Percentiles rank a stretch among this genome's conserved stretches.
Evolutionary conservation across 495 filamentous ascomycete genomes (phyloP).

Genomic region (Penicillium waksmanii): DNA sequence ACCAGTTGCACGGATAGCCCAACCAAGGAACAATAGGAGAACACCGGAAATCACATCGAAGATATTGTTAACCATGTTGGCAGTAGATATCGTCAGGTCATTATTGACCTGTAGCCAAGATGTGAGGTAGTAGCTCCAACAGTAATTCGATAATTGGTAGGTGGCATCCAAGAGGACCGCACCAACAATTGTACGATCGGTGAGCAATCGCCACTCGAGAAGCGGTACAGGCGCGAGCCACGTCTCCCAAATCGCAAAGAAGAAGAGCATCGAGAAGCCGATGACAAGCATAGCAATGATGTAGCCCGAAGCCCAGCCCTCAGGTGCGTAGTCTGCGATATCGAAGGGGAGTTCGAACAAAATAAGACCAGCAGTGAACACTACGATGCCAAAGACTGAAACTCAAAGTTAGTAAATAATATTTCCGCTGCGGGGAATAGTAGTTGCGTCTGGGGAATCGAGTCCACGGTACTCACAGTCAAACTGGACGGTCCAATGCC

Average conservation of each 20-base stretch:
- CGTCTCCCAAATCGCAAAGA: constrained; percentile 58
- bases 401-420: neutral
- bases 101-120: constrained; percentile 73
- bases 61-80: constrained; percentile 54
- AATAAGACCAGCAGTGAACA: constrained; percentile 57
- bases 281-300: constrained; percentile 58
- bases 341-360: constrained; percentile 61
- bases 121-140: constrained; percentile 51
- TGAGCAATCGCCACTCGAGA: constrained; percentile 52
- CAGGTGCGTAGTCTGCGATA: constrained; percentile 43
- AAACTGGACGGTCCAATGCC: constrained; percentile 26
- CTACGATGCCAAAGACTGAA: constrained; percentile 48
- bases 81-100: constrained; percentile 53
- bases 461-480: constrained; percentile 24
- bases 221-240: constrained; percentile 54
- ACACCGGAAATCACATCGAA: constrained; percentile 51
- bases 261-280: constrained; percentile 52
- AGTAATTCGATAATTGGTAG: constrained; percentile 53
- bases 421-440: too few relatives aligned
- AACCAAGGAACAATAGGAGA: constrained; percentile 45
- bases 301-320: constrained; percentile 44
- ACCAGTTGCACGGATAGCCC: constrained; percentile 53
- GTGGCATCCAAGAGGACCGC: constrained; percentile 56
- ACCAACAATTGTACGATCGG: constrained; percentile 54
- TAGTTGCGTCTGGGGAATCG: constrained; percentile 19